Evolutionary conservation across 768 basidiomycete genomes (phyloP), one percentile per base, ranked within the genome.

Genomic region (Fistulinella prunicolor): DNA sequence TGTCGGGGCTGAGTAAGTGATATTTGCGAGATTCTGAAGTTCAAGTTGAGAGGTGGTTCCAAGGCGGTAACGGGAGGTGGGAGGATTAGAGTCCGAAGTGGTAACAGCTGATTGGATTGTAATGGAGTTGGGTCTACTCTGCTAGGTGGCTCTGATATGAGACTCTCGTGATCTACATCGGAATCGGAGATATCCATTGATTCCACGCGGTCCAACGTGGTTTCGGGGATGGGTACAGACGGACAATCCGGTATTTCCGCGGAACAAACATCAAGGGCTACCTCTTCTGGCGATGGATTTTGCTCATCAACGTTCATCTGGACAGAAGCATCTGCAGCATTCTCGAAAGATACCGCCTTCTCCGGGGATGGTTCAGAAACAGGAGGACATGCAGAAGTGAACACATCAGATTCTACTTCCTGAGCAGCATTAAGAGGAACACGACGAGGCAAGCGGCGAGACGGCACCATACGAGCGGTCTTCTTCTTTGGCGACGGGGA

Each of bases 401-500:
- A 47, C n/a, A n/a, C 17, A 9, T 7, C 17, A 24, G 47, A 35
- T 17, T 32, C 51, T 14, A 3, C 41, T 23, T 7, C 42, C 37
- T 34, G 48, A n/a, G 42, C 1, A n/a, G 5, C 22, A 35, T 43
- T 40, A 12, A 32, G 9, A 19, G 57, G 2, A 28, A 60, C 29
- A 7, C 57, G 53, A 9, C 57, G 63, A 24, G 63, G 62, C 24
- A 57, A 30, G 26, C 51, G 61, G 19, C 61, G 53, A 9, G 51
- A 50, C 1, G 62, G 62, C 8, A 63, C 57, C 40, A 63, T 63
- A 26, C 62, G 62, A 29, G 60, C 60, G 9, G 62, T 53, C 47
- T 60, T 64, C 42, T 44, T 57, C 38, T 22, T 63, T 22, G 19
- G 32, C 9, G 48, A 23, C 3, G 44, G 45, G 9, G 57, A 46